Evolutionary conservation across 805 yeast genomes (phyloP).

Genomic region (Saccharomycopsis vini): DNA sequence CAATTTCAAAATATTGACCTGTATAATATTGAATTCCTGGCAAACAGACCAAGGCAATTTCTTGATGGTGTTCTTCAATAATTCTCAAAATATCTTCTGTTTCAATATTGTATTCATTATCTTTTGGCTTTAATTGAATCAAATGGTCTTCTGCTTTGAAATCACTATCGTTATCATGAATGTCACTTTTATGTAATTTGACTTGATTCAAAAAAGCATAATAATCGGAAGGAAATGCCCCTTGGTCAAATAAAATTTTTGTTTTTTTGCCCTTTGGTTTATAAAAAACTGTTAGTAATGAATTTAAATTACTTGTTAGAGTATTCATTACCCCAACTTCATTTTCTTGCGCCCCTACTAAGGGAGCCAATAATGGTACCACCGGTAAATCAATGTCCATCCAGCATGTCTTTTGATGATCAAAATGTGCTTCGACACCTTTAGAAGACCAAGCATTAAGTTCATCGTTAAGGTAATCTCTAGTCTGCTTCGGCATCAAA

Average conservation of each 20-base stretch:
- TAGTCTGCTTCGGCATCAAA: slow-evolving; percentile 65
- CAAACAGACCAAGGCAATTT: slow-evolving; percentile 64
- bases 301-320: slow-evolving; percentile 72
- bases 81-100: slow-evolving; percentile 53
- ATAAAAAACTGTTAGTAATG: slow-evolving; percentile 66
- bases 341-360: slow-evolving; percentile 65
- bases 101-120: slow-evolving; percentile 45
- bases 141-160: slow-evolving; percentile 38
- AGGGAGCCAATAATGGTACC: slow-evolving; percentile 53
- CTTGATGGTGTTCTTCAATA: slow-evolving; percentile 48
- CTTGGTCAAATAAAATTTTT: slow-evolving; percentile 75
- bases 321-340: slow-evolving; percentile 90
- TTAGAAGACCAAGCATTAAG: slow-evolving; percentile 72
- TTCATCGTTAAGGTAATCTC: slow-evolving; percentile 51
- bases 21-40: slow-evolving; percentile 91
- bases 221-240: slow-evolving; percentile 88
- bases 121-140: slow-evolving; percentile 54
- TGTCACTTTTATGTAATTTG: slow-evolving; percentile 43
- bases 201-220: slow-evolving; percentile 76
- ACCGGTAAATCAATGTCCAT: slow-evolving; percentile 76
- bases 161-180: slow-evolving; percentile 7
- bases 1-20: slow-evolving; percentile 78
- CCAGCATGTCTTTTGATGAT: slow-evolving; percentile 71
- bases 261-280: slow-evolving; percentile 48
- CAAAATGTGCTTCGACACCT: slow-evolving; percentile 81